phyloP scores from a whole-genome alignment of 768 basidiomycete species.

The Naematelia encephala region DNA sequence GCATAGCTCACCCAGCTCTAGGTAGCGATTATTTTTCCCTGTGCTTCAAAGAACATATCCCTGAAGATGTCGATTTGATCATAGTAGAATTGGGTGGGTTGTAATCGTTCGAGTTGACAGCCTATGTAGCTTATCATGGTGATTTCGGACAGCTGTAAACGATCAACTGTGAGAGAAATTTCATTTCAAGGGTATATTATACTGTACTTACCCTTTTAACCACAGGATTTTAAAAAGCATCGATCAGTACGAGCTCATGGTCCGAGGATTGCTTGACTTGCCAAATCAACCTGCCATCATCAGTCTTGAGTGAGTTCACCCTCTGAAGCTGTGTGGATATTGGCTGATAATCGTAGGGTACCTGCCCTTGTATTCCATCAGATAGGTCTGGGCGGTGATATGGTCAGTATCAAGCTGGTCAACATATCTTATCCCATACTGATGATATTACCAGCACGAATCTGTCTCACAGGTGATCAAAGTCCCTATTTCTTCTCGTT shows the following conservation, averaged over 20 bases:
- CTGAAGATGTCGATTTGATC: conserved; percentile 47
- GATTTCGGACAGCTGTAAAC: neutral
- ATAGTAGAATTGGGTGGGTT: conserved; percentile 43
- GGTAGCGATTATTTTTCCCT: conserved; percentile 44
- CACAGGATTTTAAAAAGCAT: conserved; percentile 23
- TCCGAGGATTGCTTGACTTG: conserved; percentile 37
- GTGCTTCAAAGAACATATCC: conserved; percentile 48
- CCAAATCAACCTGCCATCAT: conserved; percentile 42
- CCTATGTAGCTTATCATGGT: no score
- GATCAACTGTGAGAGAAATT: no score
- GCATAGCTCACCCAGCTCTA: conserved; percentile 2
- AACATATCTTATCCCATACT: no score
- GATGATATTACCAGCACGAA: conserved; percentile 31
- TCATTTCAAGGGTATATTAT: no score
- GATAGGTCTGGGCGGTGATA: conserved; percentile 15
- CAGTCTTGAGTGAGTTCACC: conserved; percentile 36
- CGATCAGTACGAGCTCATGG: conserved; percentile 39
- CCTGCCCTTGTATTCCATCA: conserved; percentile 16
- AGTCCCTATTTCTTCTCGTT: neutral
- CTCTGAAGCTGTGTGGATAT: neutral
- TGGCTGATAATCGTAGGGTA: conserved; percentile 8
- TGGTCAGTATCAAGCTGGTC: conserved; percentile 15
- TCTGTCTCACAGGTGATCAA: conserved; percentile 30
- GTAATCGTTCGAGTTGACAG: neutral
- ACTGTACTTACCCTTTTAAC: neutral